Percentiles rank a stretch among this genome's conserved stretches.
Evolutionary conservation across 176 grass and related monocot species (phyloP).

Genomic region (Musa troglodytarum): DNA sequence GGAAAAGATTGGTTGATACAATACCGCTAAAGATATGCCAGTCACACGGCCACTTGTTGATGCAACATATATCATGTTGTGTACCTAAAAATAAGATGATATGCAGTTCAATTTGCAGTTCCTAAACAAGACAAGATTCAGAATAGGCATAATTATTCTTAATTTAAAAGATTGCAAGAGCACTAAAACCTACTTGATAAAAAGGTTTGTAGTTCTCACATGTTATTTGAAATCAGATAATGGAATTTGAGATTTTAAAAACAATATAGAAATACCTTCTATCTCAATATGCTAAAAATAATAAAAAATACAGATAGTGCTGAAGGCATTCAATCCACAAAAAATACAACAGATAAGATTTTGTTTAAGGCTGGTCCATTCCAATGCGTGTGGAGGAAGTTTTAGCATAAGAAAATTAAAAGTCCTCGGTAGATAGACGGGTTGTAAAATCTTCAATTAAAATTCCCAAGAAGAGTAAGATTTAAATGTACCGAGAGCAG

Average conservation of each 20-base stretch:
- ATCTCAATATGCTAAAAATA: not conserved
- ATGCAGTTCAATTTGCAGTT: not conserved
- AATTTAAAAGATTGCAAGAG: too few relatives aligned
- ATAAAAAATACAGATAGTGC: not conserved
- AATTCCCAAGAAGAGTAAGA: not conserved
- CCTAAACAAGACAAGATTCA: not conserved
- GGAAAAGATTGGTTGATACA: constrained; percentile 2
- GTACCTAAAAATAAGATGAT: constrained; percentile 27
- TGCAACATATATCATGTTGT: constrained; percentile 54
- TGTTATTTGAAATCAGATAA: too few relatives aligned
- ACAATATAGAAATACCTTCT: not conserved
- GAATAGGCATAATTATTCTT: too few relatives aligned
- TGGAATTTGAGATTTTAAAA: too few relatives aligned
- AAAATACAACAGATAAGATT: not conserved
- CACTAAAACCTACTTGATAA: too few relatives aligned
- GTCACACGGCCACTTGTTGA: constrained; percentile 80
- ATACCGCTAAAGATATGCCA: constrained; percentile 65
- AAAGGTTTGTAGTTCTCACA: too few relatives aligned
- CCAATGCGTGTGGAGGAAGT: not conserved
- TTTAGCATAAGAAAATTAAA: not conserved
- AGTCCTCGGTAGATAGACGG: too few relatives aligned
- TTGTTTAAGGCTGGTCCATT: not conserved
- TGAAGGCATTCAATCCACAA: not conserved
- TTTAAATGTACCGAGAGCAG: not conserved
- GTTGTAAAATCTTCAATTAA: too few relatives aligned